These are phyloP conservation scores for Saturnispora ahearnii DNA, from an alignment of 805 yeast species.

Conservation along the genomic window DNA sequence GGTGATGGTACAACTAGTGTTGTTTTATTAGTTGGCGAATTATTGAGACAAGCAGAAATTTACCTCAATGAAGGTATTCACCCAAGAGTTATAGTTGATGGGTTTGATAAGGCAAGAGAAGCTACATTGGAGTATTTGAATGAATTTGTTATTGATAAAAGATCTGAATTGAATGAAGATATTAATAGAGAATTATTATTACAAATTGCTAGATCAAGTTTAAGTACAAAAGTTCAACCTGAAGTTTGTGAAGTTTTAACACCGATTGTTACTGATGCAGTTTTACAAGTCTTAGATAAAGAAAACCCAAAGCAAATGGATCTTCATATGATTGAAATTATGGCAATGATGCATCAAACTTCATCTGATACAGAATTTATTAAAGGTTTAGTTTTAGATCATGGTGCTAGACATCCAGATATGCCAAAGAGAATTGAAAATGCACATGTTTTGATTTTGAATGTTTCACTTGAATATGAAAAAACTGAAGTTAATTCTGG, in stretches of 20 bases:
- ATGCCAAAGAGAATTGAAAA: slow-evolving; percentile 87
- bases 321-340: slow-evolving; percentile 94
- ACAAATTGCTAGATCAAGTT: slow-evolving; percentile 86
- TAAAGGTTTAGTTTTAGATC: slow-evolving; percentile 89
- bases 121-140: slow-evolving; percentile 65
- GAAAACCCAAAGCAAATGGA: slow-evolving; percentile 44
- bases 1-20: slow-evolving; percentile 99
- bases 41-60: slow-evolving; percentile 89
- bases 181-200: slow-evolving; percentile 79
- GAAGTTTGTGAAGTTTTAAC: slow-evolving; percentile 75
- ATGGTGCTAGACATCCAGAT: slow-evolving; percentile 98
- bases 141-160: slow-evolving; percentile 43
- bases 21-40: slow-evolving; percentile 86
- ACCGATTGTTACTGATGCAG: slow-evolving; percentile 96
- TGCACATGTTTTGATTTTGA: slow-evolving; percentile 77
- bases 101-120: slow-evolving; percentile 83
- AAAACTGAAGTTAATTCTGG: slow-evolving; percentile 97
- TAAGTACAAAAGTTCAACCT: slow-evolving; percentile 74
- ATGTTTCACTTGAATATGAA: slow-evolving; percentile 93
- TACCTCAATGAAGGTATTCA: slow-evolving; percentile 90
- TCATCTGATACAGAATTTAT: slow-evolving; percentile 77
- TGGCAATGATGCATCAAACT: slow-evolving; percentile 93
- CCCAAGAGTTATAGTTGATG: slow-evolving; percentile 90
- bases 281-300: slow-evolving; percentile 58
- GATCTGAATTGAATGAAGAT: slow-evolving; percentile 24